Evolutionary conservation across 2,329 filamentous ascomycete species (phyloP).

Genomic region (Aplosporella prunicola): DNA sequence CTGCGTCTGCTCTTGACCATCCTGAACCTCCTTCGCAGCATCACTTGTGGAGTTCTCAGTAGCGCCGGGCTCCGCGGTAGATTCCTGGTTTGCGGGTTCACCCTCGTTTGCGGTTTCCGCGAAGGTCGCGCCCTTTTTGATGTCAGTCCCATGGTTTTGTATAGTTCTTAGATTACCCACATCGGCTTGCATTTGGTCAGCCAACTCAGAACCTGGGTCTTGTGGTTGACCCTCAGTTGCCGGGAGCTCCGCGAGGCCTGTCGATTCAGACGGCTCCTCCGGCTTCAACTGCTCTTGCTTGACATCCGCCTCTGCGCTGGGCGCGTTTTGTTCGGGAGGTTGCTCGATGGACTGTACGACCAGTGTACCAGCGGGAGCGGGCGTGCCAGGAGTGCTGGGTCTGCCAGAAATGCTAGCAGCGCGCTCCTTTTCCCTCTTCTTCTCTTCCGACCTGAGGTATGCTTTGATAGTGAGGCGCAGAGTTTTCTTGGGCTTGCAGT

Average conservation of each 20-base stretch:
- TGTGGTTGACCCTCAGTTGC: too few relatives aligned
- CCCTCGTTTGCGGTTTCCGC: not conserved
- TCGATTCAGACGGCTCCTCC: too few relatives aligned
- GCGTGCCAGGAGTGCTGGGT: constrained; percentile 5
- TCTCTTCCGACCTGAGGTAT: constrained; percentile 83
- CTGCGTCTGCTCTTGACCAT: constrained; percentile 7
- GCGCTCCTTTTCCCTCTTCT: constrained; percentile 60
- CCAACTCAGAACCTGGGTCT: too few relatives aligned
- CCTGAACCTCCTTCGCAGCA: constrained; percentile 15
- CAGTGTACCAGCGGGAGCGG: constrained; percentile 1
- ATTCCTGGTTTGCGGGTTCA: not conserved
- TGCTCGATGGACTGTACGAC: constrained; percentile 10
- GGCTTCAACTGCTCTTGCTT: not conserved
- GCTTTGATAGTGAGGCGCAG: constrained; percentile 88
- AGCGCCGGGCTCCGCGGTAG: constrained; percentile 1
- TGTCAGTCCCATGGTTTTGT: too few relatives aligned
- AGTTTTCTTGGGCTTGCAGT: constrained; percentile 82
- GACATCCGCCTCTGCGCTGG: not conserved
- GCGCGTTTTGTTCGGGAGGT: not conserved
- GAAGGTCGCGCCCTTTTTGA: too few relatives aligned
- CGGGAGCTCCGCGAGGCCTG: too few relatives aligned
- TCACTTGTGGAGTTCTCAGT: constrained; percentile 5
- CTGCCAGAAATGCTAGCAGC: constrained; percentile 14
- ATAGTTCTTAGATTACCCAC: too few relatives aligned
- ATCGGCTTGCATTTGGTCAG: not conserved